A percentile compares a stretch with the other conserved stretches of the same genome.
These are phyloP conservation scores for Spatholobus suberectus DNA, from an alignment of 306 rosid species.

Conservation along the genomic window DNA sequence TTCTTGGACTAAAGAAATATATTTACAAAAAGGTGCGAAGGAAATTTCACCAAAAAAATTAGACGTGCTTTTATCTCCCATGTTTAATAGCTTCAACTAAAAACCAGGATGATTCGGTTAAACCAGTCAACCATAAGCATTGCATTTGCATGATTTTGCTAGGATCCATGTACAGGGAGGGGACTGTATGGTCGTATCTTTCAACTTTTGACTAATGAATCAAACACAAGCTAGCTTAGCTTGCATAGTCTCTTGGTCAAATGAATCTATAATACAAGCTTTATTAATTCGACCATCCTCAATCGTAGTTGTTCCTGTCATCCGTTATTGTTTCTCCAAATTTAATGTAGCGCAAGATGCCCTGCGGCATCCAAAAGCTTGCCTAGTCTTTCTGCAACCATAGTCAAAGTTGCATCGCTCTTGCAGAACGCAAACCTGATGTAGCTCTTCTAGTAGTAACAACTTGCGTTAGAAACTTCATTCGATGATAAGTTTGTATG, in stretches of 20 bases:
- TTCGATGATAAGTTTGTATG: constrained; percentile 45
- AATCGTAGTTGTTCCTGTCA: not conserved
- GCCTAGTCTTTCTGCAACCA: constrained; percentile 62
- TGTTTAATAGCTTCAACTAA: constrained; percentile 5
- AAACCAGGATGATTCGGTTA: not conserved
- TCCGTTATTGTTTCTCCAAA: constrained; percentile 7
- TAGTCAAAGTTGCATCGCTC: constrained; percentile 68
- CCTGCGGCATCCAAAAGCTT: constrained; percentile 53
- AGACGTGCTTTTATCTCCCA: not conserved
- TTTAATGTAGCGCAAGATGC: constrained; percentile 38
- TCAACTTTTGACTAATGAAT: not conserved
- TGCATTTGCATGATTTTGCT: not conserved
- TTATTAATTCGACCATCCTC: constrained; percentile 3
- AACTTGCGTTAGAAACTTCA: constrained; percentile 41
- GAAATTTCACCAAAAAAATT: too few species aligned
- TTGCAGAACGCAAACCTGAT: constrained; percentile 92
- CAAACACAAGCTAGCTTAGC: not conserved
- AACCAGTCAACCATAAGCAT: not conserved
- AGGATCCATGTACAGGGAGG: not conserved
- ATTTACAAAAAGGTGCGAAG: too few species aligned
- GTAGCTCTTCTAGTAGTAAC: constrained; percentile 63
- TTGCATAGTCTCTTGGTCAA: not conserved
- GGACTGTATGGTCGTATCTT: not conserved
- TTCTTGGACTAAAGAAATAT: too few species aligned
- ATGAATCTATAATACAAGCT: constrained; percentile 12